A percentile compares a stretch with the other conserved stretches of the same genome.
phyloP scores from a whole-genome alignment of 495 filamentous ascomycete species.

The Astrocystis sublimbata region DNA sequence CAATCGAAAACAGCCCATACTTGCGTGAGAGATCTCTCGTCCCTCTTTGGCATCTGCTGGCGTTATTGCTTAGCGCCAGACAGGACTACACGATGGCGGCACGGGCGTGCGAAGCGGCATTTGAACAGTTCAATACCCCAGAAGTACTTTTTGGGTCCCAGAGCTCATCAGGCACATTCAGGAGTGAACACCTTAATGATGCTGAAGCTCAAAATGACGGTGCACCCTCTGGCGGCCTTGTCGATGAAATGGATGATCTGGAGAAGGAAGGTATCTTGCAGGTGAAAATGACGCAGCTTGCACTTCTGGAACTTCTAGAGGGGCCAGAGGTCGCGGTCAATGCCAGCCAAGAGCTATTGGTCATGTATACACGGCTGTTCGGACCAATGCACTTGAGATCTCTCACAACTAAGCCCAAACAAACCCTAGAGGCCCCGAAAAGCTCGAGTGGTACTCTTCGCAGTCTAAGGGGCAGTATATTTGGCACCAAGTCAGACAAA shows the following conservation, averaged over 20 bases:
- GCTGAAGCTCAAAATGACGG: constrained; percentile 40
- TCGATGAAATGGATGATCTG: constrained; percentile 71
- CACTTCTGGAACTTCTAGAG: constrained; percentile 78
- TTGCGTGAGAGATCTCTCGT: constrained; percentile 60
- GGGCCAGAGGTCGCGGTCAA: constrained; percentile 82
- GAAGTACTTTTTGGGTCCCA: constrained; percentile 56
- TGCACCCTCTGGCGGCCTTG: constrained; percentile 48
- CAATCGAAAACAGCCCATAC: constrained; percentile 41
- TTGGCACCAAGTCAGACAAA: constrained; percentile 57
- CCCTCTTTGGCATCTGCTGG: constrained; percentile 82
- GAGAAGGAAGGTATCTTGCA: constrained; percentile 84
- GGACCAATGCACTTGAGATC: constrained; percentile 49
- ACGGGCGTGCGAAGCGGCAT: constrained; percentile 81
- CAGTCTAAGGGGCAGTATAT: constrained; percentile 73
- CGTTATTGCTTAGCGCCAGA: constrained; percentile 79
- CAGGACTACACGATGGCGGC: constrained; percentile 80
- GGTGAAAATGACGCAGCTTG: constrained; percentile 90
- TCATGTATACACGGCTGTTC: constrained; percentile 79
- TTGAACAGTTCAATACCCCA: constrained; percentile 76
- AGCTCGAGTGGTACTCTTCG: constrained; percentile 70
- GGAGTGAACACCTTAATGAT: constrained; percentile 58
- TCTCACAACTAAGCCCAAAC: constrained; percentile 31
- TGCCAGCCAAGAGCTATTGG: constrained; percentile 75
- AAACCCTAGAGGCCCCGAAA: constrained; percentile 57
- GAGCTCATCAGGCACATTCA: constrained; percentile 44